Evolutionary conservation across 2,329 filamentous ascomycete genomes (phyloP), one percentile per base, ranked within the genome.

Genomic region (Emmonsia crescens): DNA sequence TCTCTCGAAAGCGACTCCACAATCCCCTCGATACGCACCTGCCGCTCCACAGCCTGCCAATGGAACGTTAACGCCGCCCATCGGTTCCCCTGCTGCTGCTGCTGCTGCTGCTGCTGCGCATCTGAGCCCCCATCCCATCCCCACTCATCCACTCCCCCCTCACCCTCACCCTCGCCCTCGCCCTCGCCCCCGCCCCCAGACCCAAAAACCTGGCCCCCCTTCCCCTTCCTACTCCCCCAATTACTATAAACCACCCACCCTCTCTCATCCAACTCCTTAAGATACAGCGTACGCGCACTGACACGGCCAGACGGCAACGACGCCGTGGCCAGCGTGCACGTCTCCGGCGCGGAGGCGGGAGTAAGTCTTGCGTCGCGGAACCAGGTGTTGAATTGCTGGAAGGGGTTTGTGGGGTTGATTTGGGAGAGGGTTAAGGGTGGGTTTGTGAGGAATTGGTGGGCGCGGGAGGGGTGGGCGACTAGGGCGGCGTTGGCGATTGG

Each of bases 181-280:
- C 63, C 61, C 42, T 62, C 62, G 31, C 61, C 61, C 4, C n/a
- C n/a, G n/a, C 55, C 61, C 33, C 62, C 57, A 14, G 40, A 54
- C 9, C 75, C 71, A 61, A 76, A 76, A 0, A 78, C 73, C 61
- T 77, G 74, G 38, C 68, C 69, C 19, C 75, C 75, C 61, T 77
- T 77, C 1, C 75, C 75, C 64, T 86, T 85, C 33, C 82, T 77
- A 63, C 85, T 89, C 63, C 85, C 91, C 79, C 92, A 93, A 75
- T 99, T 99, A 71, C 85, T 89, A 80, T 97, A 99, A 57, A 99
- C 81, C 51, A 97, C 91, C 76, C 95, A 99, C 19, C 92, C 91
- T 5, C 75, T 69, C 60, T 80, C 75, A 74, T 97, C 92, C 29
- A 97, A 85, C 79, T 97, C 94, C 77, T 99, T 99, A 67, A 99